Conservation (phyloP, 495 filamentous ascomycete species). For the Polyplosphaeria fusca region DNA sequence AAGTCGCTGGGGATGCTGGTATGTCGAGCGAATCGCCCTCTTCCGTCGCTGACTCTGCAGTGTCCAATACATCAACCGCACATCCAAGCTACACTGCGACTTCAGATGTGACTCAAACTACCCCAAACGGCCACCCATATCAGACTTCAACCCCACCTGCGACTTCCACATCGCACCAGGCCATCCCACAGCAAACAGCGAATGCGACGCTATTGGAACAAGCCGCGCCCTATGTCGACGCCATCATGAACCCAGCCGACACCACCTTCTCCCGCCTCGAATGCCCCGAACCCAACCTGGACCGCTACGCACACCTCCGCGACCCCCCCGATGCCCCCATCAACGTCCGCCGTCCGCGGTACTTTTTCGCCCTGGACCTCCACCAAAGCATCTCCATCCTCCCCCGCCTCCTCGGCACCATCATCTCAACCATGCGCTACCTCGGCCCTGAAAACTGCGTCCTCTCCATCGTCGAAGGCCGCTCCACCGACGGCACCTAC, state of each 20-base stretch:
- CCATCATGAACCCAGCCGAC: conserved; percentile 37
- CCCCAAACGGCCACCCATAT: too few relatives aligned
- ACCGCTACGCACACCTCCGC: conserved; percentile 34
- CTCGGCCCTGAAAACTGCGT: conserved; percentile 49
- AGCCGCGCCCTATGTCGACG: conserved; percentile 35
- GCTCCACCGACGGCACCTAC: conserved; percentile 51
- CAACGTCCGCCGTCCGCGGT: conserved; percentile 33
- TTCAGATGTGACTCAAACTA: too few relatives aligned
- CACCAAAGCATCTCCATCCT: conserved; percentile 44
- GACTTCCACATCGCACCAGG: too few relatives aligned
- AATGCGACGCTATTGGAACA: too few relatives aligned
- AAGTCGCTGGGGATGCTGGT: too few relatives aligned
- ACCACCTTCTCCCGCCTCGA: conserved; percentile 33
- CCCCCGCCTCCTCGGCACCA: conserved; percentile 47
- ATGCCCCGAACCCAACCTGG: conserved; percentile 14
- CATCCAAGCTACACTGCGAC: too few relatives aligned
- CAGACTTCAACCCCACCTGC: too few relatives aligned
- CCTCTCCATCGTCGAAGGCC: conserved; percentile 51
- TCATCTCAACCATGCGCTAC: conserved; percentile 48
- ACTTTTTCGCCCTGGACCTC: conserved; percentile 52
- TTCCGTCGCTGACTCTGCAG: too few relatives aligned
- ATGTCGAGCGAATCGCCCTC: too few relatives aligned
- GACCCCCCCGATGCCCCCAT: not conserved
- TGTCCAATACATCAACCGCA: too few relatives aligned
- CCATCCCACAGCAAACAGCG: too few relatives aligned